These are phyloP conservation scores for sunflower (Helianthus annuus) DNA, from an alignment of 129 eudicot genomes.

Conservation along the genomic window HanXRQr2.0-SUNRISE NC_035446.2:5230043-5230542, in stretches of 20 bases:
- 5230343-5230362: slow-evolving; percentile 74
- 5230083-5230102: slow-evolving; percentile 43
- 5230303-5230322: slow-evolving; percentile 18
- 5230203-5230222: slow-evolving; percentile 96
- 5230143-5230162: slow-evolving; percentile 84
- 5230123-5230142: slow-evolving; percentile 55
- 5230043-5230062: slow-evolving; percentile 11
- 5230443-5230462: slow-evolving; percentile 96
- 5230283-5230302: background rate
- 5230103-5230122: slow-evolving; percentile 34
- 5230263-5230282: background rate
- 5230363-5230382: slow-evolving; percentile 88
- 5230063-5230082: slow-evolving; percentile 21
- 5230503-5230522: slow-evolving; percentile 84
- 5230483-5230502: slow-evolving; percentile 91
- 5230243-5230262: slow-evolving; percentile 56
- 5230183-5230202: slow-evolving; percentile 70
- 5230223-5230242: slow-evolving; percentile 84
- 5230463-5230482: slow-evolving; percentile 80
- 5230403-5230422: slow-evolving; percentile 83
- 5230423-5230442: slow-evolving; percentile 83
- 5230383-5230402: slow-evolving; percentile 84
- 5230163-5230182: slow-evolving; percentile 77
- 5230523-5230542: slow-evolving; percentile 37
- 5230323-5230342: slow-evolving; percentile 66